Conservation (phyloP, 2,329 filamentous ascomycete species). For the Fusarium sororula region DNA sequence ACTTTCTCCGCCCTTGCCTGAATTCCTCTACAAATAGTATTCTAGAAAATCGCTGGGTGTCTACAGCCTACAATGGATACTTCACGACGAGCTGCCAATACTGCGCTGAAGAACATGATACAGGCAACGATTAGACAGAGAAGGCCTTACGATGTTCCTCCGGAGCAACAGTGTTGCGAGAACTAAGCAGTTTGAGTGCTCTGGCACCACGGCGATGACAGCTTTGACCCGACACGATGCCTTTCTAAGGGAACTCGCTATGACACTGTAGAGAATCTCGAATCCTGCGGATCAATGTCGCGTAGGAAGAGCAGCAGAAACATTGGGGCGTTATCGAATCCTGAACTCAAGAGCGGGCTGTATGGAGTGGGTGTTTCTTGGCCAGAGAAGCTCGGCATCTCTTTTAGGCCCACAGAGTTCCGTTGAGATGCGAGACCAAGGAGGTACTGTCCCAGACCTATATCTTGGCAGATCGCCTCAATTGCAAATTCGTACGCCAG, state of each 20-base stretch:
- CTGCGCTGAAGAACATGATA: neutral
- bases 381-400: neutral
- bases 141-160: neutral
- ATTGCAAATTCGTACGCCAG: accelerated
- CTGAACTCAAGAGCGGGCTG: neutral
- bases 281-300: accelerated
- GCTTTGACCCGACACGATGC: accelerated
- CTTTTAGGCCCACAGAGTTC: accelerated
- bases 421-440: neutral
- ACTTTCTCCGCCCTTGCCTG: accelerated
- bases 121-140: neutral
- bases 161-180: accelerated
- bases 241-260: accelerated
- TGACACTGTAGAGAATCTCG: neutral
- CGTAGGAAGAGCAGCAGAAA: accelerated
- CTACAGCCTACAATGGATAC: accelerated
- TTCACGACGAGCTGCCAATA: accelerated
- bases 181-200: neutral
- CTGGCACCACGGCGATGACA: accelerated
- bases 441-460: neutral
- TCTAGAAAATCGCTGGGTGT: too few relatives aligned
- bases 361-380: accelerated
- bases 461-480: neutral
- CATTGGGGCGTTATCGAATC: neutral
- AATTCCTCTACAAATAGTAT: neutral